Percentiles rank a stretch among this genome's conserved stretches.
These are phyloP conservation scores for Cucumis sativus DNA, from an alignment of 306 rosid species.

Conservation along the genomic window Cucumber_9930_V3 NC_026656.2:22316501-22317000, in stretches of 20 bases:
- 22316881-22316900: neutral
- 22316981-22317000: neutral
- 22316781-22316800: neutral
- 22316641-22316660: neutral
- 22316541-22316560: neutral
- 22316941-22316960: neutral
- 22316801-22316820: neutral
- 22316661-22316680: neutral
- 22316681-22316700: neutral
- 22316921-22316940: neutral
- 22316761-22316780: neutral
- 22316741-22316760: neutral
- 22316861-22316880: neutral
- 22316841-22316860: neutral
- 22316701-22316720: conserved; percentile 1
- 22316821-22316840: neutral
- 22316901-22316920: neutral
- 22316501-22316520: neutral
- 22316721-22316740: neutral
- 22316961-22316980: neutral
- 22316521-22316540: neutral
- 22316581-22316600: neutral
- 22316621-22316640: neutral
- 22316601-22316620: neutral
- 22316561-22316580: neutral